Percentiles rank a stretch among this genome's conserved stretches.
These are phyloP conservation scores for Urostyla sp. DNA, from an alignment of 73 alveolate genomes.

Conservation along the genomic window DNA sequence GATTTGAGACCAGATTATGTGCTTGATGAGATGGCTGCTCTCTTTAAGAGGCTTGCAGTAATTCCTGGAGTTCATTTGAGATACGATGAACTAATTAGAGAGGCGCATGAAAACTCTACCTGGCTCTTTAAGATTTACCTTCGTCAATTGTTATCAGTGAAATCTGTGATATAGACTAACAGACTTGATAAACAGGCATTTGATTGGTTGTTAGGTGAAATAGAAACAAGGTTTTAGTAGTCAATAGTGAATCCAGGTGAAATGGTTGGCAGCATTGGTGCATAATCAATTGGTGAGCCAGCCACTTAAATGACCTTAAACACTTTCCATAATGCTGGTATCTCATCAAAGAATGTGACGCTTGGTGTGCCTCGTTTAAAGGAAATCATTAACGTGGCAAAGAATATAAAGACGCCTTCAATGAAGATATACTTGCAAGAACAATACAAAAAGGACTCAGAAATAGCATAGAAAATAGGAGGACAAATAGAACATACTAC, in stretches of 20 bases:
- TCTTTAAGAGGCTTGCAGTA: slow-evolving; percentile 47
- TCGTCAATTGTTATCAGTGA: slow-evolving; percentile 59
- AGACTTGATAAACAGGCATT: slow-evolving; percentile 86
- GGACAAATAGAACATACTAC: slow-evolving; percentile 93
- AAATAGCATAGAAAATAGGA: slow-evolving; percentile 73
- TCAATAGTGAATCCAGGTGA: slow-evolving; percentile 93
- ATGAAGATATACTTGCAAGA: slow-evolving; percentile 87
- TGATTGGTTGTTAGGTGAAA: slow-evolving; percentile 93
- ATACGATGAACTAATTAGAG: slow-evolving; percentile 44
- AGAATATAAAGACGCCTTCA: slow-evolving; percentile 95
- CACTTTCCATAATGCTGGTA: slow-evolving; percentile 98
- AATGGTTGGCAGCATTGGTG: slow-evolving; percentile 98
- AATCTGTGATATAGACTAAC: slow-evolving; percentile 76
- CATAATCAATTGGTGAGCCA: slow-evolving; percentile 97
- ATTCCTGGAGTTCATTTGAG: slow-evolving; percentile 62
- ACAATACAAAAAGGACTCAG: slow-evolving; percentile 70
- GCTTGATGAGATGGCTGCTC: slow-evolving; percentile 68
- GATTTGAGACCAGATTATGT: slow-evolving; percentile 86
- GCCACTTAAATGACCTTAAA: slow-evolving; percentile 98
- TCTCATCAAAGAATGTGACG: slow-evolving; percentile 95
- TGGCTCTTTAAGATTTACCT: slow-evolving; percentile 85
- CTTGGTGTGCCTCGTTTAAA: slow-evolving; percentile 97
- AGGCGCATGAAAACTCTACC: slow-evolving; percentile 79
- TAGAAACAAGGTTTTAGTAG: slow-evolving; percentile 70
- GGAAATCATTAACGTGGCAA: slow-evolving; percentile 98